Evolutionary conservation across 768 basidiomycete genomes (phyloP).

Genomic region (Mycena polygramma): DNA sequence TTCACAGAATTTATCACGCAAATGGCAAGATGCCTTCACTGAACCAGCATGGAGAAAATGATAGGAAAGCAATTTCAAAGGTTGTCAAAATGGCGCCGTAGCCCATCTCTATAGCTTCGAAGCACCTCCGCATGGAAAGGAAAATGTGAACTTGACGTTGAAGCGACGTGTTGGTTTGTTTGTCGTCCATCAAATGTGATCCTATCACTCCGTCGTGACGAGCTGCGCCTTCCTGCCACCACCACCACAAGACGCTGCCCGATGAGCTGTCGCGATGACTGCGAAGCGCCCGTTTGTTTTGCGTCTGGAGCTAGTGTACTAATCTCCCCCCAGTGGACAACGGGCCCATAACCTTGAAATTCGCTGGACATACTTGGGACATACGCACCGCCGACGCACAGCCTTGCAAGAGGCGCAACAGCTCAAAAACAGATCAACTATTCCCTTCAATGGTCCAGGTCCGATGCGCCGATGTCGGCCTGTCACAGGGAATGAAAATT

Average conservation of each 20-base stretch:
- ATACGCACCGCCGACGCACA: not conserved
- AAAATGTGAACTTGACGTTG: not conserved
- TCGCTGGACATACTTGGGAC: no score
- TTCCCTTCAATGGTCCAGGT: not conserved
- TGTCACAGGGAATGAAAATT: not conserved
- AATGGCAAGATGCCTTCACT: not conserved
- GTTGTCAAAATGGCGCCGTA: no score
- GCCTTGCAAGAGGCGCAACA: not conserved
- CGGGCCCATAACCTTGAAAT: no score
- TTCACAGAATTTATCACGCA: not conserved
- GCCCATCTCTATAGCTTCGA: no score
- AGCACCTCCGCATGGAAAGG: not conserved
- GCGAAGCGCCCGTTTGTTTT: not conserved
- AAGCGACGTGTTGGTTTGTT: not conserved
- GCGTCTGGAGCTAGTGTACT: not conserved
- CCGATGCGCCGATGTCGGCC: constrained; percentile 3
- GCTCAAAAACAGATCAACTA: not conserved
- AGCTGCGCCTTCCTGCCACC: not conserved
- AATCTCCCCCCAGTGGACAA: not conserved
- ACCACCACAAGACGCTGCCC: not conserved
- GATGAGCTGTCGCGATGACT: not conserved
- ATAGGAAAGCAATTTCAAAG: no score
- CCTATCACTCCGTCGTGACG: not conserved
- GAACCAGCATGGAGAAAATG: not conserved
- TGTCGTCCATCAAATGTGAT: not conserved